A percentile compares a stretch with the other conserved stretches of the same genome.
Evolutionary conservation across 2,329 filamentous ascomycete genomes (phyloP).

Genomic region (Colletotrichum sp.): DNA sequence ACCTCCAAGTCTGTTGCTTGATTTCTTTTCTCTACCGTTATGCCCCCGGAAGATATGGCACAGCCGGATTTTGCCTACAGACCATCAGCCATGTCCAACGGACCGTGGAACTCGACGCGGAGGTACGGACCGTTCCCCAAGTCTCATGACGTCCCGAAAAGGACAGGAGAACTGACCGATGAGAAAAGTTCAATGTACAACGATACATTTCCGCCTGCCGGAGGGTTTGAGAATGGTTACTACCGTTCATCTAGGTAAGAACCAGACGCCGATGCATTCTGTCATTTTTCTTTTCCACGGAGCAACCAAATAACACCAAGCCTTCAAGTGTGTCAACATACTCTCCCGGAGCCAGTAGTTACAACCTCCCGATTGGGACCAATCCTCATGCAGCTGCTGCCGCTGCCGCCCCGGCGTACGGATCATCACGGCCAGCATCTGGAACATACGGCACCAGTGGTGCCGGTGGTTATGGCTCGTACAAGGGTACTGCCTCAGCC

Average conservation of each 20-base stretch:
- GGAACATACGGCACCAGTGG: constrained; percentile 38
- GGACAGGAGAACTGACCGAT: constrained; percentile 18
- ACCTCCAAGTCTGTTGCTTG: constrained; percentile 15
- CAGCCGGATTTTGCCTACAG: constrained; percentile 55
- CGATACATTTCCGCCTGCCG: constrained; percentile 34
- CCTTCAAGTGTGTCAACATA: constrained; percentile 48
- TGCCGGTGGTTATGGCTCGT: constrained; percentile 37
- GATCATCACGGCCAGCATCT: constrained; percentile 43
- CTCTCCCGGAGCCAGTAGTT: constrained; percentile 33
- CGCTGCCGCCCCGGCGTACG: constrained; percentile 43
- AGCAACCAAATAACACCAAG: constrained; percentile 36
- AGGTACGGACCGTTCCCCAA: constrained; percentile 50
- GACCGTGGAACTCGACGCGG: constrained; percentile 56
- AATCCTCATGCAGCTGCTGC: constrained; percentile 42
- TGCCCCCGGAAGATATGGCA: constrained; percentile 48
- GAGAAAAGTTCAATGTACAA: constrained; percentile 36
- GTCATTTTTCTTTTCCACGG: not conserved
- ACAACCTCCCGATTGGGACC: constrained; percentile 35
- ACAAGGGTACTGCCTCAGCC: constrained; percentile 43
- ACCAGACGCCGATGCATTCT: constrained; percentile 3
- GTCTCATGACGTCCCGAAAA: not conserved
- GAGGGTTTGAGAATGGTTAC: constrained; percentile 39
- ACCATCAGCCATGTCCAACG: constrained; percentile 48
- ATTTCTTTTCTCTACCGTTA: constrained; percentile 27
- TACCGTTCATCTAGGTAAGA: constrained; percentile 45